Base-by-base conservation (phyloP, 306 rosid species). In the Medicago lupulina region DNA sequence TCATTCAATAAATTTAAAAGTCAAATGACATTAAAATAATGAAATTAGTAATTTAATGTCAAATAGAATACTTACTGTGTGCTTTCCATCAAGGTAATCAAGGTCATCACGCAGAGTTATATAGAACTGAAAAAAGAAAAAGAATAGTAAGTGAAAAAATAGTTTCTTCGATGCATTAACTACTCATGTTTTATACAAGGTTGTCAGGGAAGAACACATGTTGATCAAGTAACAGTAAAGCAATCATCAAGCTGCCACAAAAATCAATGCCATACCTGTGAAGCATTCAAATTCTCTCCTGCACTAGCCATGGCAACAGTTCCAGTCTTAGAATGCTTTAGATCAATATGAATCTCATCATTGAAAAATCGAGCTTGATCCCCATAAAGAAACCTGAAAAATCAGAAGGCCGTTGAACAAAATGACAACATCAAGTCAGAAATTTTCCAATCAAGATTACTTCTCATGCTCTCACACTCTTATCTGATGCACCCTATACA, bases 251-350 rank as follows among this genome's bases (percentile, higher is more conserved):
- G 38, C 51, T 40, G 39, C 62, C 18, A 57, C 17, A 2, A n/a
- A 74, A 74, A 51, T 17, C 54, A 74, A 54, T 72, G 70, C 10
- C 15, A 72, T 82, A 94, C 98, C 96, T 94, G 97, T 72, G 98
- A 94, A 76, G 98, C 98, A 87, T 94, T 94, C 55, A 94, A 88
- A 81, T 94, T 91, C 86, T 91, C 96, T 70, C 98, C 98, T 3
- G 92, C 98, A 84, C 97, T 91, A 28, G 31, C 31, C 97, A 94
- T 94, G 77, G 97, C 88, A 86, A 94, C 79, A 1, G 96, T 92
- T 67, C 97, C 98, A 7, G 86, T 89, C 87, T 89, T 95, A 12
- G 97, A 77, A 86, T 95, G 98, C 90, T 95, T 95, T 76, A 95
- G 87, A 85, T 92, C 97, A 43, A 87, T 88, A 78, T 86, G 92